These are phyloP conservation scores for Nannochloropsis salina DNA, from an alignment of 108 stramenopile genomes.

Conservation along the genomic window DNA sequence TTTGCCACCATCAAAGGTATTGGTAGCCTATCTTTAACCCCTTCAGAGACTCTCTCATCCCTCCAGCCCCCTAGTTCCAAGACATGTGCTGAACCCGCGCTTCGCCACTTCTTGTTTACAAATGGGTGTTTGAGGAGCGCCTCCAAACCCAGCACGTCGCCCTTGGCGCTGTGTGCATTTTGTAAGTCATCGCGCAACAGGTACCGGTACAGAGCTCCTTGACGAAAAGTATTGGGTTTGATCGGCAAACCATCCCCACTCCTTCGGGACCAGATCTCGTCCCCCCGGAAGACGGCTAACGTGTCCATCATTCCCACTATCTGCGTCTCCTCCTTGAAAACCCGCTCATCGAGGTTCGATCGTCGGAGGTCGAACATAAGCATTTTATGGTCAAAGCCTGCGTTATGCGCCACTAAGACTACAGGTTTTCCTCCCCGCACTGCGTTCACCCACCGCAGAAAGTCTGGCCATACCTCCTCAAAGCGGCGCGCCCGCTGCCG, in stretches of 20 bases:
- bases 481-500: slow-evolving; percentile 22
- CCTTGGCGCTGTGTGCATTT: slow-evolving; percentile 31
- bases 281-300: slow-evolving; percentile 20
- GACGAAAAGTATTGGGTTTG: neutral
- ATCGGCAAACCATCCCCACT: neutral
- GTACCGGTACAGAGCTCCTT: slow-evolving; percentile 28
- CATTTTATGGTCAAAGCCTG: slow-evolving; percentile 34
- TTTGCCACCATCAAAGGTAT: too few relatives aligned
- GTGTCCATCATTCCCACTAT: slow-evolving; percentile 30
- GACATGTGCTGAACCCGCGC: neutral
- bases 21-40: too few relatives aligned
- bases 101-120: neutral
- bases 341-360: slow-evolving; percentile 25
- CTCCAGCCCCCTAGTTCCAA: slow-evolving; percentile 2
- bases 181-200: slow-evolving; percentile 32
- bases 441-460: slow-evolving; percentile 26
- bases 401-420: slow-evolving; percentile 38
- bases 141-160: slow-evolving; percentile 40
- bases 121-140: neutral
- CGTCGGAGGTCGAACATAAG: slow-evolving; percentile 21
- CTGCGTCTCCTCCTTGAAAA: slow-evolving; percentile 32
- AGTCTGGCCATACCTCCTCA: slow-evolving; percentile 34
- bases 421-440: slow-evolving; percentile 7
- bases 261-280: slow-evolving; percentile 32
- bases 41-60: neutral